Evolutionary conservation across 192 early-diverging fungal genomes (phyloP), one percentile per base, ranked within the genome.

Genomic region (Hyaloraphidium curvatum): DNA sequence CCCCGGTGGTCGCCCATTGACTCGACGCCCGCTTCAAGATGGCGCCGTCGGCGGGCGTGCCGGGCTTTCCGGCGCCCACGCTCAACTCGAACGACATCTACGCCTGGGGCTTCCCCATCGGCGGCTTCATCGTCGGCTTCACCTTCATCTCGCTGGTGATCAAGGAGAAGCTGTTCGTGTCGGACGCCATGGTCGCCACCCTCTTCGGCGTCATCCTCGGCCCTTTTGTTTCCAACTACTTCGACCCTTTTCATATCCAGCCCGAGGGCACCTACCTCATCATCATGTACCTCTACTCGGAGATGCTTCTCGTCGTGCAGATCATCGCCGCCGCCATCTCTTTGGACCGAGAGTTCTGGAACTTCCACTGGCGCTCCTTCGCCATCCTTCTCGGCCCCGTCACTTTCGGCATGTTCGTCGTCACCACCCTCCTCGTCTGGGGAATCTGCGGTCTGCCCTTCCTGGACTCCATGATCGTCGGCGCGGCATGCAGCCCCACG

Each of bases 141-240:
- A 40, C 40, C 11, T 55, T 28, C 51, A 22, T 55, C 2, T 55
- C 54, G n/a, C 23, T 52, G 39, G 28, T 54, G 2, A 31, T 55
- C 14, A 55, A 55, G 28, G 54, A 55, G 30, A 27, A 31, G 17
- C 51, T 55, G 26, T 55, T 55, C 54, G 19, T 55, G 22, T 50
- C 39, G 1, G 31, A 55, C 13, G 28, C 54, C 11, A 16, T 96
- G 28, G 80, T 97, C 0, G 78, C 92, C 4, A 81, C 78, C 19
- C 59, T 83, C 11, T 72, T 86, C 48, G 93, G 93, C 2, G 84
- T 97, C 19, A 64, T 84, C n/a, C 63, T 87, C 51, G 89, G 91
- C 25, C 86, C 87, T 0, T 56, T 74, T 22, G 83, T 65, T 11
- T 61, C 80, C 28, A 75, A 80, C 35, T 69, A 81, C 57, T 62